Evolutionary conservation across 2,329 filamentous ascomycete genomes (phyloP), one percentile per base, ranked within the genome.

Genomic region (Lasiodiplodia sp.): DNA sequence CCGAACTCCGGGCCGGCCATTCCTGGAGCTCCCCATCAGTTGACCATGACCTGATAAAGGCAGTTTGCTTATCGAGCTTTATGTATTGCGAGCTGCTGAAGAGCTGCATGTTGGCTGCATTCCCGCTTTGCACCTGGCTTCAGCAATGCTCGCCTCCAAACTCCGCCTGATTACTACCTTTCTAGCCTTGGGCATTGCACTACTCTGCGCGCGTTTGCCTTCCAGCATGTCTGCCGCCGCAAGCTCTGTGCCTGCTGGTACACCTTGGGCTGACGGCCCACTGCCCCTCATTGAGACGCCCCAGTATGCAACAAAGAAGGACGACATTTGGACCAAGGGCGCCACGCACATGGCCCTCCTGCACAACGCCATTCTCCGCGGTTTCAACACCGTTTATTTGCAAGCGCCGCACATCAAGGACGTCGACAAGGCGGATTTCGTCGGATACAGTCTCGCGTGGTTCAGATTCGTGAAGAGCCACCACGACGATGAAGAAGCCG

Each of bases 361-460:
- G 12, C 80, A 82, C 72, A 82, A 82, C 53, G 72, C 78, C 0
- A 77, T 82, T 49, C 71, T 82, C 7, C 74, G 80, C 44, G 79
- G 78, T 47, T 81, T 79, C 71, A 82, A 82, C 71, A 77, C 76
- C 18, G 80, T 81, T 31, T 81, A 80, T 67, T 73, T 76, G 0
- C 80, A 82, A 73, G 77, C 79, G 0, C 76, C 75, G 0, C 69
- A 77, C 67, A 69, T 80, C 8, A 72, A 70, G 56, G 66, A 73
- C 2, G 73, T 68, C 14, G 77, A 80, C 56, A 77, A 78, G 60
- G 57, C 74, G 1, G 75, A 78, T 5, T 80, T 80, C 68, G 71
- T 80, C 21, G 78, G 78, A 0, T 80, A 80, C 67, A 72, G 74
- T 10, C 67, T 74, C 11, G 72, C 78, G 3, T 80, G 78, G 78